Base-by-base conservation (phyloP, 495 filamentous ascomycete species). In the Xylaria bambusicola region DNA sequence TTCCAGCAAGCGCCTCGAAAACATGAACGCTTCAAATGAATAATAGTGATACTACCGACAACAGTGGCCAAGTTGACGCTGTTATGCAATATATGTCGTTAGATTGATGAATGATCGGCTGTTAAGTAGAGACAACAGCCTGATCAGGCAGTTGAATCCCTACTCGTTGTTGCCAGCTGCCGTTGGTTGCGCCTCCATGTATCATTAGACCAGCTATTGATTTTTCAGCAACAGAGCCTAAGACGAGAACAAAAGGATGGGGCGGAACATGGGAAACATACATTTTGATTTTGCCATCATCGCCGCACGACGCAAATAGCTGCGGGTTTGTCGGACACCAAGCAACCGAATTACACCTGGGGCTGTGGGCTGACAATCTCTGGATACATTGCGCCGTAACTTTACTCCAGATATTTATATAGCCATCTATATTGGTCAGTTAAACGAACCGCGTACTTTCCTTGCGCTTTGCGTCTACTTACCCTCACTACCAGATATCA, bases 401-500 rank as follows among this genome's bases (percentile, higher is more conserved):
- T 70, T 92, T 93, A 67, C 94, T 90, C 92, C 93, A 98, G 60
- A 98, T 89, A 65, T 87, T 91, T 51, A 98, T 77, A 24, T 77
- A 76, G 0, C 90, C 88, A 68, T 93, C 92, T 93, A 65, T 44
- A 52, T 6, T 58, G 73, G 51, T 75, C 63, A 74, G 58, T 15
- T 35, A 7, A n/a, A 6, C 8, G 40, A 27, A 57, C 48, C 50
- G 51, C 46, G 15, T 51, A 24, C 36, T 17, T 33, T 45, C 20
- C 24, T 35, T 23, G 21, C 10, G 33, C 23, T n/a, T 20, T 50
- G 67, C 27, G 23, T n/a, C 21, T 52, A 68, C 72, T 62, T 78
- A 94, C 93, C 92, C 84, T 97, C 91, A 67, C 92, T 95, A 21
- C 94, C 94, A 69, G 88, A 91, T 17, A 94, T 81, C 26, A 98